Evolutionary conservation across 306 rosid genomes (phyloP).

Genomic region (Vigna nakashimae): DNA sequence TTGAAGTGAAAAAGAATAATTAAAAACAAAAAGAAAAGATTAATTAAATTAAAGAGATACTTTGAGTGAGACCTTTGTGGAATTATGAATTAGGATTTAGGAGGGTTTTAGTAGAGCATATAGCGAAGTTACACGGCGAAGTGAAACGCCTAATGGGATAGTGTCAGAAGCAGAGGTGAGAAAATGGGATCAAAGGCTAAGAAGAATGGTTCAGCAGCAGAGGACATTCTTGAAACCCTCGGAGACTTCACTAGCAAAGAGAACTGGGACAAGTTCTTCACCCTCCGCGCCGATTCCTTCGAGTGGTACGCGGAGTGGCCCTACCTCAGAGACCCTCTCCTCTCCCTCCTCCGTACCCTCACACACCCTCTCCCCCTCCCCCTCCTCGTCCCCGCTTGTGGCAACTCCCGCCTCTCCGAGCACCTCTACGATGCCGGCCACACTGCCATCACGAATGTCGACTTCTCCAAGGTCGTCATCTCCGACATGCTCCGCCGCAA

Average conservation of each 20-base stretch:
- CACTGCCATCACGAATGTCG: constrained; percentile 69
- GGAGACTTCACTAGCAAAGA: constrained; percentile 94
- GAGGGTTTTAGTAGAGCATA: too few relatives aligned
- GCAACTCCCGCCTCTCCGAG: constrained; percentile 89
- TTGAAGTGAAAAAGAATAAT: too few relatives aligned
- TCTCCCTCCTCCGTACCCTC: constrained; percentile 55
- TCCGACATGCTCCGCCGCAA: constrained; percentile 93
- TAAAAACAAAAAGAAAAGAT: too few relatives aligned
- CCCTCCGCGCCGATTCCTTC: constrained; percentile 73
- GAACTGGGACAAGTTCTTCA: constrained; percentile 96
- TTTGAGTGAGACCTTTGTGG: too few relatives aligned
- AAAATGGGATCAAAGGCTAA: constrained; percentile 45
- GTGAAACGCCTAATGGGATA: neutral
- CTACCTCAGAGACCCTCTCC: constrained; percentile 62
- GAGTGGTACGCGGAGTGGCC: constrained; percentile 97
- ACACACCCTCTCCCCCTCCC: constrained; percentile 43
- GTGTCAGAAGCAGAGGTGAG: neutral
- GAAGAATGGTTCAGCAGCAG: constrained; percentile 29
- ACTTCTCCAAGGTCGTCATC: constrained; percentile 90
- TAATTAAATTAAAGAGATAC: too few relatives aligned
- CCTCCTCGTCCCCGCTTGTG: constrained; percentile 87
- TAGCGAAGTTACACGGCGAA: neutral
- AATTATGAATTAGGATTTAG: too few relatives aligned
- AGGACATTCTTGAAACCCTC: constrained; percentile 70
- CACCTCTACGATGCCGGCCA: constrained; percentile 86